Conservation (phyloP, 164 flowering plant genomes). For the Vitis amurensis region DNA sequence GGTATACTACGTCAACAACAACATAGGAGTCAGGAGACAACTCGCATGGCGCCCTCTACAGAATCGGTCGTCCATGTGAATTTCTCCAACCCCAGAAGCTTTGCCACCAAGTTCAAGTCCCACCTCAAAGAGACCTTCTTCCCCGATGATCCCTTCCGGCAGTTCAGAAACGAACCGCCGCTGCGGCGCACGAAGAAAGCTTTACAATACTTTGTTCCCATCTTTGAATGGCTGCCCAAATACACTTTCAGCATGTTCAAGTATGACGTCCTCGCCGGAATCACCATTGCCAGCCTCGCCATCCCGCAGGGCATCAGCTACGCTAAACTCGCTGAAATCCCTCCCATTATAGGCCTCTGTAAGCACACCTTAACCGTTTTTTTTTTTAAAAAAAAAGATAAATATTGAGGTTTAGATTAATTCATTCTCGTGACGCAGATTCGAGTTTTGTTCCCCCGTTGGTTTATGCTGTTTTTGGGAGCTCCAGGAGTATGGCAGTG, state of each 20-base stretch:
- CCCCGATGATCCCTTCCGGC: slow-evolving; percentile 76
- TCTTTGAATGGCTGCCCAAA: slow-evolving; percentile 59
- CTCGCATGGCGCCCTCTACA: too few species aligned
- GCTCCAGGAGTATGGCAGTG: slow-evolving; percentile 73
- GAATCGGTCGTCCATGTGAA: slow-evolving; percentile 19
- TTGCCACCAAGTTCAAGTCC: slow-evolving; percentile 33
- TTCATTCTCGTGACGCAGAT: slow-evolving; percentile 39
- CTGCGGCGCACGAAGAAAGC: slow-evolving; percentile 15
- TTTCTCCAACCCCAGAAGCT: slow-evolving; percentile 38
- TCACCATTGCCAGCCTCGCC: slow-evolving; percentile 79
- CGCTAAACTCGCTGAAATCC: slow-evolving; percentile 61
- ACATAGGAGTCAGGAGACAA: too few species aligned
- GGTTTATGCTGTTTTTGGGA: slow-evolving; percentile 71
- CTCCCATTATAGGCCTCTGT: slow-evolving; percentile 75
- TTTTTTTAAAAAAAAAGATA: neutral
- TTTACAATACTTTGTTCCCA: slow-evolving; percentile 58
- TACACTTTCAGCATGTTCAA: slow-evolving; percentile 39
- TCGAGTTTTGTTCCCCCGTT: slow-evolving; percentile 88
- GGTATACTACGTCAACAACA: too few species aligned
- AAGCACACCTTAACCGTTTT: slow-evolving; percentile 8
- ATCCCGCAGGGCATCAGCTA: slow-evolving; percentile 82
- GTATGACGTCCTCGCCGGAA: slow-evolving; percentile 59
- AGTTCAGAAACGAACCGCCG: slow-evolving; percentile 26
- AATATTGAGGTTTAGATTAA: too few species aligned
- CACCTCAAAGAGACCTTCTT: slow-evolving; percentile 58